Evolutionary conservation across 139 green algal genomes (phyloP).

Genomic region (Desmodesmus armatus): DNA sequence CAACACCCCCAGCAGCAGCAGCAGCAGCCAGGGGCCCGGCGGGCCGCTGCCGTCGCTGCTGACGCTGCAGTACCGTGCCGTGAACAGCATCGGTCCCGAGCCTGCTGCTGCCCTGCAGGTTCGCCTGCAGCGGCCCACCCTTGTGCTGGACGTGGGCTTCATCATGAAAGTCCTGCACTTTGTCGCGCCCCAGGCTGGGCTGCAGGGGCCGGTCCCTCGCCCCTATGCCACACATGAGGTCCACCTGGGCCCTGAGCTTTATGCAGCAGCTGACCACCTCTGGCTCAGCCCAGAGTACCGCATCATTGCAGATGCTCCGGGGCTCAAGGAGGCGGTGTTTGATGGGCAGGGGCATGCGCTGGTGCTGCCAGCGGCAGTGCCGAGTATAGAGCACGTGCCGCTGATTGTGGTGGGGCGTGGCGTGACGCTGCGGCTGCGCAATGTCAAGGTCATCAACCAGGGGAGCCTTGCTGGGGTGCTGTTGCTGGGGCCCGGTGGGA

Average conservation of each 20-base stretch:
- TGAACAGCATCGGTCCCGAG: constrained; percentile 3
- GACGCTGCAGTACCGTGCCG: constrained; percentile 55
- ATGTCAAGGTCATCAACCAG: constrained; percentile 82
- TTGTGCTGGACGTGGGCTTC: constrained; percentile 90
- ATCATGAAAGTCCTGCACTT: constrained; percentile 85
- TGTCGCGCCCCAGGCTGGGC: constrained; percentile 68
- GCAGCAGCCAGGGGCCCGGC: neutral
- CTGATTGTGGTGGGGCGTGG: constrained; percentile 86
- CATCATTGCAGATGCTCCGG: constrained; percentile 85
- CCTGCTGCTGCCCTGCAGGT: constrained; percentile 57
- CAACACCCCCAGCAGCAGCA: constrained; percentile 6
- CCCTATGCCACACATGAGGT: constrained; percentile 54
- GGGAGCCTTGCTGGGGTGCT: constrained; percentile 74
- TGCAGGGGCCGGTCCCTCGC: constrained; percentile 18
- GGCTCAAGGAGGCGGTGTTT: constrained; percentile 69
- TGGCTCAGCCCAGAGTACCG: constrained; percentile 87
- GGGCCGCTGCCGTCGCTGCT: constrained; percentile 60
- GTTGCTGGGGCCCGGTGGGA: constrained; percentile 71
- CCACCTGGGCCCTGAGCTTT: constrained; percentile 41
- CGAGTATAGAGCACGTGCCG: constrained; percentile 73
- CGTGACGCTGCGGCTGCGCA: constrained; percentile 81
- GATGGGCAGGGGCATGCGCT: constrained; percentile 78
- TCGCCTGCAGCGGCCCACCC: constrained; percentile 85
- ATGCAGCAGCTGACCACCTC: constrained; percentile 67
- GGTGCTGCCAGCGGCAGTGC: constrained; percentile 69